These are phyloP conservation scores for Dioscorea dumetorum DNA, from an alignment of 106 monocot species.

Conservation along the genomic window DNA sequence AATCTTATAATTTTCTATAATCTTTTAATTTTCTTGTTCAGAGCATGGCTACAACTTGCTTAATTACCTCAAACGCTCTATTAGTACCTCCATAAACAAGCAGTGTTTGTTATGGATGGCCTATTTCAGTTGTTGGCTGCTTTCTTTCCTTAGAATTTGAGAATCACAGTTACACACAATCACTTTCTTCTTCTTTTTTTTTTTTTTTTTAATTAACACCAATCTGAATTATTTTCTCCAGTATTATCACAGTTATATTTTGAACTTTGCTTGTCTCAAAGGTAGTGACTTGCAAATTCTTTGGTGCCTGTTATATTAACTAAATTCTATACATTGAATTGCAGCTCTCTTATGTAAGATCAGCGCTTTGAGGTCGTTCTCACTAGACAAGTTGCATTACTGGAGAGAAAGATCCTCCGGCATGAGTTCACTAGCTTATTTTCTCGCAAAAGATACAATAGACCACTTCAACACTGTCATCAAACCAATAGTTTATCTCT, in stretches of 20 bases:
- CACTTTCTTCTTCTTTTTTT: no score
- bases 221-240: background rate
- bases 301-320: background rate
- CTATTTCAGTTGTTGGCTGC: no score
- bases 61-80: no score
- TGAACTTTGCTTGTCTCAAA: background rate
- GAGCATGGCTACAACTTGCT: no score
- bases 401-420: slow-evolving; percentile 85
- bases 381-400: slow-evolving; percentile 68
- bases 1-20: no score
- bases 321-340: slow-evolving; percentile 4
- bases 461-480: slow-evolving; percentile 88
- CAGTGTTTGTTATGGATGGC: no score
- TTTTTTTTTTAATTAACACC: no score
- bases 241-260: background rate
- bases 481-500: slow-evolving; percentile 87
- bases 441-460: slow-evolving; percentile 76
- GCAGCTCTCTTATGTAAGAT: slow-evolving; percentile 89
- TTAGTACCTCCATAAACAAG: no score
- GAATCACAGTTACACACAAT: no score
- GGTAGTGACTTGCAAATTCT: background rate
- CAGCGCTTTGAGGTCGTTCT: slow-evolving; percentile 81
- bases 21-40: no score
- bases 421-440: slow-evolving; percentile 90
- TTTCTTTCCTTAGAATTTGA: no score